Evolutionary conservation across 2,329 filamentous ascomycete genomes (phyloP), one percentile per base, ranked within the genome.

Genomic region (Exophiala dermatitidis): DNA sequence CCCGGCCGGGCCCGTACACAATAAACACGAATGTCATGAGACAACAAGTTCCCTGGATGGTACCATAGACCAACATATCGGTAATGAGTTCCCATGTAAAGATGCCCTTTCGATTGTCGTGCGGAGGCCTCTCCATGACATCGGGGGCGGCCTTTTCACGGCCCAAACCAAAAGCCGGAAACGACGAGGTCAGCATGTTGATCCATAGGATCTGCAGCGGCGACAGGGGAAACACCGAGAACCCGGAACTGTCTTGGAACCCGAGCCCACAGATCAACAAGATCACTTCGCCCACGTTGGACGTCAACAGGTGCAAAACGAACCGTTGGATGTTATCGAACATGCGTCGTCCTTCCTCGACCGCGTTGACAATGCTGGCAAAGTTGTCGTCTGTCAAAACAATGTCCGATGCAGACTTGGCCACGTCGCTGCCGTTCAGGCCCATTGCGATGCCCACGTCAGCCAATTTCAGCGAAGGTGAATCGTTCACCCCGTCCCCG

Each of bases 381-480:
- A 94, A 94, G 71, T 91, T 90, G 72, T 93, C 88, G 66, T 93
- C 87, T 0, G 86, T 84, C 4, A 74, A 64, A 3, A 74, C 71
- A 60, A 74, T 74, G 53, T 74, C 85, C 12, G 84, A 79, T 0
- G 88, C 88, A 41, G 85, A 86, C 69, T 93, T 94, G 57, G 88
- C 88, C 4, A 94, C 88, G 62, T 93, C 88, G 7, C 84, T 89
- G 1, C 88, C 88, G 9, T 85, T 84, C 68, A 80, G 74, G n/a
- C 88, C 88, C 88, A 94, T 94, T 50, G 88, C 88, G 60, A 93
- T 95, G 59, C 87, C 88, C 4, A 95, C 87, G 65, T 95, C 89
- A 2, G 88, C 85, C 42, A 81, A 79, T 62, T 88, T 87, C 33
- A 94, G 77, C 3, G 86, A 89, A 0, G 88, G 88, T 1, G 86